Evolutionary conservation across 352 stramenopile genomes (phyloP), one percentile per base, ranked within the genome.

Genomic region (Achlya hypogyna): DNA sequence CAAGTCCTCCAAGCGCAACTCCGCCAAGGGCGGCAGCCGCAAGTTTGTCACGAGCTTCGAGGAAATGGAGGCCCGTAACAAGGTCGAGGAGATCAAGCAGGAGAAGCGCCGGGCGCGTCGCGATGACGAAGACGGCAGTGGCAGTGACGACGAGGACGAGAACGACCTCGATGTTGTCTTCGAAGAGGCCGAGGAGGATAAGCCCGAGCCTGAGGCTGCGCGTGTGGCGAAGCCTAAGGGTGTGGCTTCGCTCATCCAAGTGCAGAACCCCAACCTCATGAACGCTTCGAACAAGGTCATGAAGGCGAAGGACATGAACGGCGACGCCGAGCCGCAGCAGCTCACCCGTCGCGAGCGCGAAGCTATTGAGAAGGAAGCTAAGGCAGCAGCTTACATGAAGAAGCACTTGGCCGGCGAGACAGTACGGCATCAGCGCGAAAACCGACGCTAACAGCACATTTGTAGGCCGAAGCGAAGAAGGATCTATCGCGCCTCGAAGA

Each of bases 261-360:
- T 81, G 42, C 71, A 92, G 63, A 96, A 96, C 80, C 87, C 86
- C 6, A 96, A 96, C 73, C 51, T 77, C 16, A 79, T 74, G 67
- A 74, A 84, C 53, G 71, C 65, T n/a, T 68, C 82, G 62, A 88
- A 78, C 70, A 95, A 93, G 76, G 75, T 89, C 29, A 89, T 94
- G 72, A 94, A 93, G 75, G 83, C 82, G 35, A 93, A 93, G 73
- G 86, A 93, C 70, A 86, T 96, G 72, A 74, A 82, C 35, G 74
- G 69, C 2, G 71, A 72, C 52, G 76, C 76, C 12, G 78, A 87
- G 43, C 28, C 52, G 38, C 84, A 89, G 62, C 75, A 92, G 74
- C 78, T 96, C 27, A 89, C 78, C 29, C 75, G 87, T 73, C 73
- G 85, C 82, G 87, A 96, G 68, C 82, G 87, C 27, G 87, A 96